Base-by-base conservation (phyloP, 345 rosid species). In the Brassica juncea region DNA sequence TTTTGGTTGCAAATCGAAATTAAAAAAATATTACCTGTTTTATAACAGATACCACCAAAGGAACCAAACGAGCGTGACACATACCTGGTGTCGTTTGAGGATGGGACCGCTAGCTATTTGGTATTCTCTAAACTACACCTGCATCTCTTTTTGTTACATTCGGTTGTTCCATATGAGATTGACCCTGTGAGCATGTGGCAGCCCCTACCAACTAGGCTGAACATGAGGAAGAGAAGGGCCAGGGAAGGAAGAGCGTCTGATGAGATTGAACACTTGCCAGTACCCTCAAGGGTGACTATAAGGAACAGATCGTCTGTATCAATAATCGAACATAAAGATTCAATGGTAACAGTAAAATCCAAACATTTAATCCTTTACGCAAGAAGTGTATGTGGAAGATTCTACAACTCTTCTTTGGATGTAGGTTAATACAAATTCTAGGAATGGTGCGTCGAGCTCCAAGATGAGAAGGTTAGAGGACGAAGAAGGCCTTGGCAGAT, bases 181-280 rank as follows among this genome's bases (percentile, higher is more conserved):
- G 80, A 65, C 42, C 14, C 68, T 37, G 21, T 81, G 68, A 75
- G 76, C 59, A 39, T 75, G 71, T 66, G 84, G 78, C 88, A 95
- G 99, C 97, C 99, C 71, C 93, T 89, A 80, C 97, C 97, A n/a
- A 91, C 93, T 61, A 91, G 85, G 85, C 88, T 95, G 61, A 89
- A 67, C 78, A 78, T 95, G 80, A 89, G 88, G 78, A 95, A 88
- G 85, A 91, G 86, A 87, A 90, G 94, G 85, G 90, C 98, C 39
- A 84, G 82, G 49, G 99, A 91, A 81, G 98, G 97, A 77, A 90
- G 94, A 83, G 78, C 93, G 14, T 82, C 84, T 7, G 97, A 95
- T 27, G 99, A 95, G 77, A 79, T 89, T 23, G 99, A 93, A 82
- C 97, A 93, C 81, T 90, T 91, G 66, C 91, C 97, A 6, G 86